A percentile compares a stretch with the other conserved stretches of the same genome.
These are phyloP conservation scores for Metschnikowia noctiluminum DNA, from an alignment of 805 yeast genomes.

Conservation along the genomic window DNA sequence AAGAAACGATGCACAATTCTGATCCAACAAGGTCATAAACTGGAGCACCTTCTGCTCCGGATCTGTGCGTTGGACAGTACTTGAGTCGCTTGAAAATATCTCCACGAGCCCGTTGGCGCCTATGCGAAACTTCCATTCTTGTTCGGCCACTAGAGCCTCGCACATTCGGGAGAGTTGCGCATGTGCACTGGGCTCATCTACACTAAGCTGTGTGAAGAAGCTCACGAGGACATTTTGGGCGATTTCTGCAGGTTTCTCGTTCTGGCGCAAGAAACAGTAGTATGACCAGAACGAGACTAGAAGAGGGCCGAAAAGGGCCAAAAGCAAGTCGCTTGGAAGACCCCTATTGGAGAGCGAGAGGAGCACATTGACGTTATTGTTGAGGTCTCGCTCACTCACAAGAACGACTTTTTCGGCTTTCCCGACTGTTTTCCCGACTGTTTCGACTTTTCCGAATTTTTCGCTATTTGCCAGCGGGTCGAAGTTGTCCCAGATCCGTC, in stretches of 20 bases:
- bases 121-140: conserved; percentile 38
- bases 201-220: conserved; percentile 24
- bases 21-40: conserved; percentile 30
- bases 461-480: conserved; percentile 25
- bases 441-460: conserved; percentile 7
- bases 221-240: conserved; percentile 38
- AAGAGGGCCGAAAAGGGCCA: conserved; percentile 29
- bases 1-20: conserved; percentile 25
- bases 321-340: conserved; percentile 23
- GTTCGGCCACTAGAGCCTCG: conserved; percentile 31
- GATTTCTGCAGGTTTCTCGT: conserved; percentile 31
- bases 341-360: conserved; percentile 53
- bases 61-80: conserved; percentile 1
- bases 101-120: conserved; percentile 41
- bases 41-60: conserved; percentile 26
- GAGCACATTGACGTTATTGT: conserved; percentile 63
- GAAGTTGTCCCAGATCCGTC: conserved; percentile 44
- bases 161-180: conserved; percentile 27
- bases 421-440: too few relatives aligned
- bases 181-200: conserved; percentile 16
- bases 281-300: conserved; percentile 44
- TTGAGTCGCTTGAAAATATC: conserved; percentile 15
- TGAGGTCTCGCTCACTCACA: conserved; percentile 48
- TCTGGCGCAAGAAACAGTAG: conserved; percentile 31
- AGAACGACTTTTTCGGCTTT: conserved; percentile 22